Base-by-base conservation (phyloP, 2,329 filamentous ascomycete species). In the Thielaviopsis punctulata region DNA sequence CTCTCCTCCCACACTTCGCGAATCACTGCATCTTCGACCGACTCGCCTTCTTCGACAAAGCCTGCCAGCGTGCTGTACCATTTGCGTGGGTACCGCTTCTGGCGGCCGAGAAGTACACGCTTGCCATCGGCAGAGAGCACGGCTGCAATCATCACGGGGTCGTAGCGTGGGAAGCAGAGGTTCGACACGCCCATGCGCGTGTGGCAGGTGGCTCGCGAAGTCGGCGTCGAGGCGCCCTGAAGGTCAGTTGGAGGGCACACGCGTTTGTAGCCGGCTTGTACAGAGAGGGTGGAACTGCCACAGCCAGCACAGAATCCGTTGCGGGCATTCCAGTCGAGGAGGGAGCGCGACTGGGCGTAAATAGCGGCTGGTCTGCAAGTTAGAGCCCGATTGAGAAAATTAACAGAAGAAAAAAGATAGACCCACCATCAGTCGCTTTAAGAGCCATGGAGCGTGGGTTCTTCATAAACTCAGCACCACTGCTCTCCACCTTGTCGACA, bases 121-220 rank as follows among this genome's bases (percentile, higher is more conserved):
- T 81, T 76, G 48, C 84, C 84, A 59, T 93, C 86, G 49, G 81
- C 73, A 51, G 84, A 93, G 27, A 96, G 77, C 10, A 95, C 82
- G 0, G 89, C 90, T 68, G 93, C 89, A 67, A 98, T 98, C 64
- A 96, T 88, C 24, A 87, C 94, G 1, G 89, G 88, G 60, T 95
- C 89, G 1, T 90, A 95, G 49, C 89, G 79, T 2, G 90, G 90
- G 72, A 95, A 96, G 62, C 76, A 83, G 51, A 95, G 73, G 67
- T 98, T 98, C 27, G 88, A 94, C 45, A 98, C 70, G 23, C 86
- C 88, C 39, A 79, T 83, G 51, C 92, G 79, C 0, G 89, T 93
- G 7, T 78, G 80, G 66, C 92, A 98, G 18, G 82, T 75, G 1
- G 73, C 74, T 8, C 87, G 80, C 43, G 76, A 69, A 23, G 65